Base-by-base conservation (phyloP, 768 basidiomycete genomes). In the Kwoniella bestiolae region DNA sequence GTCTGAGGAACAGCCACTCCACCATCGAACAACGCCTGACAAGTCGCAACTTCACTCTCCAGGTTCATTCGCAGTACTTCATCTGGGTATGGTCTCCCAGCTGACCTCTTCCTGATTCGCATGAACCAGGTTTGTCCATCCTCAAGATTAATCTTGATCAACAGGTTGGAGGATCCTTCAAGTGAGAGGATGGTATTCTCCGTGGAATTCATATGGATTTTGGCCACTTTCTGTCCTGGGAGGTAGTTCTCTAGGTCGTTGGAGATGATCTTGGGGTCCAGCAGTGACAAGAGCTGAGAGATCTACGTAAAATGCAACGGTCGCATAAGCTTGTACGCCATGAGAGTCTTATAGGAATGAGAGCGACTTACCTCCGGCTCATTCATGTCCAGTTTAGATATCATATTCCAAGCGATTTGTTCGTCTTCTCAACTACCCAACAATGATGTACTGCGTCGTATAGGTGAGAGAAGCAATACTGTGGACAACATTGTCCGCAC, bases 111-210 rank as follows among this genome's bases (percentile, higher is more conserved):
- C 3, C 62, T n/a, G 18, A 59, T 53, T 21, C 64, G 29, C 56
- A 59, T 55, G 18, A 65, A 7, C 64, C 64, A 65, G 18, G 3
- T 41, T 23, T 21, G 18, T 2, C 34, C 57, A 32, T 65, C 57
- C 3, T 65, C 64, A 32, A 65, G 57, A 11, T 31, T 44, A 49
- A 65, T 45, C 3, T 35, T 35, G 34, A 51, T 29, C 21, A 18
- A 25, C 7, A 51, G 26, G 49, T 51, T 26, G 26, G 7, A 51
- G 4, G 3, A 6, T 26, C 49, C 49, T 23, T 7, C 7, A 25
- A 25, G 23, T 12, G 4, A 11, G 26, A 12, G 7, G 9, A 29
- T 26, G 26, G 11, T 26, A 51, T 29, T 7, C 25, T 25, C 23
- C 3, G 23, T 28, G 25, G 49, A 12, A 7, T 25, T 25, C 3